Evolutionary conservation across 2,329 filamentous ascomycete species (phyloP), one percentile per base, ranked within the genome.

Genomic region (Thelonectria discophora): DNA sequence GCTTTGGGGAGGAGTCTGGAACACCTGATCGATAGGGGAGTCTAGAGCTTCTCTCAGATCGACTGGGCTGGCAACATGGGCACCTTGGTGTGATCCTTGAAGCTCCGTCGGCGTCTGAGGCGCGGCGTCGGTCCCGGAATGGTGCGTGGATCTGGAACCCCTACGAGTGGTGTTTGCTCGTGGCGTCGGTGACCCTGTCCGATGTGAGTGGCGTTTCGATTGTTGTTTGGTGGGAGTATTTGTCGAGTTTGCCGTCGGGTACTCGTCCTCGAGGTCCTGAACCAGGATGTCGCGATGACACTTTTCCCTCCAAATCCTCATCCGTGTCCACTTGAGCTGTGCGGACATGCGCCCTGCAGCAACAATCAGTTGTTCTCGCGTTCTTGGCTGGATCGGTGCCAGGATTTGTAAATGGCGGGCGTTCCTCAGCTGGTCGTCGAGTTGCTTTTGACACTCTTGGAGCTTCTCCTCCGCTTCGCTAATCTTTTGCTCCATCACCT

Each of bases 321-420:
- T 90, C 63, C 94, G 86, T n/a, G 90, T 89, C 94, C 94, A 97
- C 75, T 95, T 97, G 62, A 99, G 80, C 74, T 94, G 93, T 3
- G 93, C 93, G 58, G 94, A 89, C 78, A 97, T 89, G 8, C 90
- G 88, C 6, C 90, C 92, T 18, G 95, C 94, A 17, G 93, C 91
- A 65, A 90, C 83, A n/a, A 97, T 84, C 56, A 98, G 85, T 61
- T 93, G 87, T 62, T 98, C 94, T 62, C 95, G 86, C 0, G 93
- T 94, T 77, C 93, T 93, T n/a, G 90, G 88, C 72, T 97, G 91
- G 47, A 99, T 93, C 0, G 95, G 95, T 1, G 94, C 92, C 21
- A 98, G 79, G 18, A 98, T 88, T 62, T 94, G 88, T 42, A 99
- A 81, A 77, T 99, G 95, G 13, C 94, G 89, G 27, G 94, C 93